Evolutionary conservation across 83 land plant genomes (phyloP), one percentile per base, ranked within the genome.

Genomic region (Larix sibirica): DNA sequence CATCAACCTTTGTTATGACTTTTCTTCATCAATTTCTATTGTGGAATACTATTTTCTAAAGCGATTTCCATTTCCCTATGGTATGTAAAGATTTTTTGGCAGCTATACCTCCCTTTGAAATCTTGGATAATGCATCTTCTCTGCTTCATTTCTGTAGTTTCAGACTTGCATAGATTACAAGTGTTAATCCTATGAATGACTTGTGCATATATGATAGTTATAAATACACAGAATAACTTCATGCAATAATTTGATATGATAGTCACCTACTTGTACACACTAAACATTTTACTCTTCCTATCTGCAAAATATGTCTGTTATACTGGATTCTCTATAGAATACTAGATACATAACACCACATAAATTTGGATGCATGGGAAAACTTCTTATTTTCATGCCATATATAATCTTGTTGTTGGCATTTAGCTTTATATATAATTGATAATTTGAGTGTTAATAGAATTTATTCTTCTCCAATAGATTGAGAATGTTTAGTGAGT

Each of bases 21-120:
- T 89, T 79, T 89, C 93, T 69, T 89, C 93, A 82, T 89, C 93
- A 38, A 89, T 91, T 91, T 89, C 93, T 26, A 92, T 91, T 42
- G 87, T 91, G 2, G 91, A 91, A 79, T 89, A 89, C 44, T 89
- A 87, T 66, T 88, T 91, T 74, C 83, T 91, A 18, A 85, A 88
- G 50, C 81, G 93, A 73, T 71, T 33, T 33, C 93, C 93, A 7
- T 83, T 91, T 62, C 91, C 88, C 24, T 85, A 58, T 75, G 86
- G 86, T 85, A 85, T 68, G 85, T 23, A 24, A 14, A 69, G 0
- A 31, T 56, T 28, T 21, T 16, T 60, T 9, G 20, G 62, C 21
- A 16, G 14, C 3, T 4, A 26, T 62, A 1, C 36, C 62, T 24
- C 40, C 23, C n/a, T 13, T 31, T 14, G 14, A 59, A 33, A 1